Conservation (phyloP, 78 protist genomes). For the Emiliania huxleyi region DNA sequence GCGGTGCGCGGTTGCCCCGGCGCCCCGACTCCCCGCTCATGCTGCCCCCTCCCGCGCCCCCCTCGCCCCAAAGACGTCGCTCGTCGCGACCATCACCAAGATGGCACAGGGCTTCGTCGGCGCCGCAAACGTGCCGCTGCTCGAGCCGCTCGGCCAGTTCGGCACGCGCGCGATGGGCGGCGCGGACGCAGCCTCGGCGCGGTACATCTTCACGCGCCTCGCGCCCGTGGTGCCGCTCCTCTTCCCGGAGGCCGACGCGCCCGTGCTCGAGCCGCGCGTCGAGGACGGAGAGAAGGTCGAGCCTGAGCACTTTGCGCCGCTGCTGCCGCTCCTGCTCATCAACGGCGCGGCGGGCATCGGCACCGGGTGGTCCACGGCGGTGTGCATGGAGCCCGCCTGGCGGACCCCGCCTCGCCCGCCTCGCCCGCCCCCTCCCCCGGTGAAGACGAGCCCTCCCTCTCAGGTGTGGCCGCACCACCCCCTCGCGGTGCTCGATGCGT, state of each 20-base stretch:
- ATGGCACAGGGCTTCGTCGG: constrained; percentile 77
- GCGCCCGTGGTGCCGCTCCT: constrained; percentile 70
- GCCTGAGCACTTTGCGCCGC: constrained; percentile 88
- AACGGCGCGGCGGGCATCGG: constrained; percentile 91
- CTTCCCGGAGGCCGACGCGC: constrained; percentile 85
- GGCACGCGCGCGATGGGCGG: constrained; percentile 86
- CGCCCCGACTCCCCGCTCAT: too few species aligned
- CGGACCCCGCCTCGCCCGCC: too few species aligned
- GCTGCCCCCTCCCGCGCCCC: too few species aligned
- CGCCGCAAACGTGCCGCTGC: constrained; percentile 88
- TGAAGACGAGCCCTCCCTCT: too few species aligned
- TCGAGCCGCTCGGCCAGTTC: constrained; percentile 91
- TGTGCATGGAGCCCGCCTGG: too few species aligned
- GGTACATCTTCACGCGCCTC: constrained; percentile 93
- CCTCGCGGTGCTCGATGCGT: constrained; percentile 66
- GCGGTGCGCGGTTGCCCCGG: too few species aligned
- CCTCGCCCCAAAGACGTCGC: too few species aligned
- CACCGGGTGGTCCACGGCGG: constrained; percentile 78
- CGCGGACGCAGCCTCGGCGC: constrained; percentile 86
- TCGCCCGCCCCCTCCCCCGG: too few species aligned
- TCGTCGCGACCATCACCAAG: constrained; percentile 38
- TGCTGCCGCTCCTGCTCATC: constrained; percentile 93
- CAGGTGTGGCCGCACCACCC: constrained; percentile 89
- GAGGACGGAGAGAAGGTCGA: constrained; percentile 95
- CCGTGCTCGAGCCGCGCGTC: constrained; percentile 70